Conservation (phyloP, 83 land plant genomes). For the Larix sibirica region DNA sequence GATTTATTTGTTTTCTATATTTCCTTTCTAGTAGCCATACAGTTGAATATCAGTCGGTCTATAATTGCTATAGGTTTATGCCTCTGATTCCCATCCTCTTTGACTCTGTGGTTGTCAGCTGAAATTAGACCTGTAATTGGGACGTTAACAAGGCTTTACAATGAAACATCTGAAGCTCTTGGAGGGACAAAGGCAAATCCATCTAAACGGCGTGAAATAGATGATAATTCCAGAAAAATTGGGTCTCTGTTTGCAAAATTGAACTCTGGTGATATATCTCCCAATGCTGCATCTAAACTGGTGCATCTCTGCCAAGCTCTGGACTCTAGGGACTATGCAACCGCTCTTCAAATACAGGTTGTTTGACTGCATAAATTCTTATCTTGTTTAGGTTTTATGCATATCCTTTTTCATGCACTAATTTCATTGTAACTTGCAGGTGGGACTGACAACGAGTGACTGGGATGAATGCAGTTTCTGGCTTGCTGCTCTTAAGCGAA, state of each 20-base stretch:
- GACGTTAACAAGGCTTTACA: conserved; percentile 76
- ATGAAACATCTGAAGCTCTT: conserved; percentile 85
- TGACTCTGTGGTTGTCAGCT: conserved; percentile 45
- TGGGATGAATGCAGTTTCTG: conserved; percentile 98
- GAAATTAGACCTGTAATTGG: conserved; percentile 80
- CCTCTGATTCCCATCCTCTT: conserved; percentile 1
- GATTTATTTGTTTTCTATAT: neutral
- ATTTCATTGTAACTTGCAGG: conserved; percentile 36
- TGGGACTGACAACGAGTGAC: conserved; percentile 84
- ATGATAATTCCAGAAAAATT: conserved; percentile 91
- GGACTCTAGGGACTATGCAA: conserved; percentile 68
- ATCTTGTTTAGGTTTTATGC: neutral
- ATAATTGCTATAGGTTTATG: neutral
- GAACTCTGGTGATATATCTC: conserved; percentile 85
- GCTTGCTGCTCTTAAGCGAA: conserved; percentile 86
- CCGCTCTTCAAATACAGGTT: conserved; percentile 92
- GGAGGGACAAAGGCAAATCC: conserved; percentile 82
- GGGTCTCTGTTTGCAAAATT: conserved; percentile 89
- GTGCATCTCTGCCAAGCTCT: conserved; percentile 86
- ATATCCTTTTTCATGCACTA: neutral
- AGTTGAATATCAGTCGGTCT: neutral
- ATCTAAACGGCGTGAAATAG: conserved; percentile 85
- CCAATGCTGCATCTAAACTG: conserved; percentile 83
- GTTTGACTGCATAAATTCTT: neutral
- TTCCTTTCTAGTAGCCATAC: neutral